phyloP scores from a whole-genome alignment of 306 rosid genomes.

The Castanea crenata region DNA sequence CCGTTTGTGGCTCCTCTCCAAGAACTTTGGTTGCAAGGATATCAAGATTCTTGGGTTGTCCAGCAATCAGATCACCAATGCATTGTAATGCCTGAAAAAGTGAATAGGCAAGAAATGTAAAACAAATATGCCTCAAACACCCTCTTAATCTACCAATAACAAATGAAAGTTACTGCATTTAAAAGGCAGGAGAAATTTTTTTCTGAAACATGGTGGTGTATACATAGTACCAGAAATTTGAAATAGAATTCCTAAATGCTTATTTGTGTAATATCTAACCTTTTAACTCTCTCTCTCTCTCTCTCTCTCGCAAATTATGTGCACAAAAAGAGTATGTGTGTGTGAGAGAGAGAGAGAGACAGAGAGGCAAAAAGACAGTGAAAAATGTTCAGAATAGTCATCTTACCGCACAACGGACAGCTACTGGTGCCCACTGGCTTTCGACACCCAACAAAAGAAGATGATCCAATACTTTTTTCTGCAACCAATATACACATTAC shows the following conservation, averaged over 20 bases:
- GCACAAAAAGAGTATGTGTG: neutral
- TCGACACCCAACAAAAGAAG: slow-evolving; percentile 84
- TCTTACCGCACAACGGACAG: slow-evolving; percentile 76
- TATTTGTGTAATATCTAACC: neutral
- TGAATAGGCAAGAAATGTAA: slow-evolving; percentile 10
- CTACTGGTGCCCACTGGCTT: slow-evolving; percentile 93
- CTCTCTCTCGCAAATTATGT: neutral
- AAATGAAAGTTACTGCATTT: slow-evolving; percentile 4
- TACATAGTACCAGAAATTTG: neutral
- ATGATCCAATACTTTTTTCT: slow-evolving; percentile 83
- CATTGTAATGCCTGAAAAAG: slow-evolving; percentile 70
- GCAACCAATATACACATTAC: slow-evolving; percentile 29
- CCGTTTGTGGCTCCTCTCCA: slow-evolving; percentile 78
- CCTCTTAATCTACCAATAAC: neutral
- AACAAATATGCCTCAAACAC: slow-evolving; percentile 4
- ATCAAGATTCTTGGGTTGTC: slow-evolving; percentile 75
- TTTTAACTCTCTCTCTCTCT: neutral
- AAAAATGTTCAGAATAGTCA: neutral
- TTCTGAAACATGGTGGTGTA: neutral
- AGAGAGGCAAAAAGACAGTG: neutral
- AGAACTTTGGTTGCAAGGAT: slow-evolving; percentile 76
- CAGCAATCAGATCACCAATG: slow-evolving; percentile 75
- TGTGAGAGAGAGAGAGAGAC: neutral
- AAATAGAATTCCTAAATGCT: neutral
- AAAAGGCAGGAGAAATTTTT: neutral